These are phyloP conservation scores for Hyphodiscus sp. DNA, from an alignment of 2,329 filamentous ascomycete genomes.

Conservation along the genomic window DNA sequence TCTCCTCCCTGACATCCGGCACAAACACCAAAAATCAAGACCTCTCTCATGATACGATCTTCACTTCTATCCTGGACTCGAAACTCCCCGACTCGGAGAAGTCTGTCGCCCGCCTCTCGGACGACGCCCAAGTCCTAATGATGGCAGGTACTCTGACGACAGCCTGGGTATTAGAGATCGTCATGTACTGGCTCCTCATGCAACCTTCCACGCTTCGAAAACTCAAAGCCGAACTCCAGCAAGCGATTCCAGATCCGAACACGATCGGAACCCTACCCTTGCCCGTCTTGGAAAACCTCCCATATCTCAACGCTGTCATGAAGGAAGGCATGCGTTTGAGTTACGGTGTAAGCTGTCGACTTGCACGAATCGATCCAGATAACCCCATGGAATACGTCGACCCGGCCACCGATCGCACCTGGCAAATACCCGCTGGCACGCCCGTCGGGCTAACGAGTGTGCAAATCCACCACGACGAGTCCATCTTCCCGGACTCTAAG, in stretches of 20 bases:
- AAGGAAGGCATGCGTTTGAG: conserved; percentile 30
- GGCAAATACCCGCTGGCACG: conserved; percentile 26
- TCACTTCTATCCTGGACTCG: conserved; percentile 20
- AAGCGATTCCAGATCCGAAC: conserved; percentile 11
- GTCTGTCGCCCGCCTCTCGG: conserved; percentile 24
- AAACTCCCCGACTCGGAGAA: conserved; percentile 32
- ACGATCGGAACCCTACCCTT: background rate
- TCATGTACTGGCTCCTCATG: conserved; percentile 32
- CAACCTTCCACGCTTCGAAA: conserved; percentile 26
- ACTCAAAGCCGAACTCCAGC: conserved; percentile 32
- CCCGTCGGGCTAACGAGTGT: conserved; percentile 35
- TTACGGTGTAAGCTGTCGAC: conserved; percentile 27
- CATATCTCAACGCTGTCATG: conserved; percentile 30
- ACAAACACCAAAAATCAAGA: no score
- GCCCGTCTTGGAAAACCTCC: conserved; percentile 23
- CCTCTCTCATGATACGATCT: conserved; percentile 25
- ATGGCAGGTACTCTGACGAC: conserved; percentile 34
- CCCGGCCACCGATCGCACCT: no score
- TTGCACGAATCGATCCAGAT: conserved; percentile 24
- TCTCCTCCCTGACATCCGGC: no score
- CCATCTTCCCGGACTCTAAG: conserved; percentile 33
- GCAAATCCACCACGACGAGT: conserved; percentile 35
- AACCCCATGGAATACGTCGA: conserved; percentile 15
- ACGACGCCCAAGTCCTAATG: conserved; percentile 29
- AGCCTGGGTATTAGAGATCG: conserved; percentile 29